Conservation (phyloP, 2,329 filamentous ascomycete genomes). For the Pseudopithomyces chartarum region DNA sequence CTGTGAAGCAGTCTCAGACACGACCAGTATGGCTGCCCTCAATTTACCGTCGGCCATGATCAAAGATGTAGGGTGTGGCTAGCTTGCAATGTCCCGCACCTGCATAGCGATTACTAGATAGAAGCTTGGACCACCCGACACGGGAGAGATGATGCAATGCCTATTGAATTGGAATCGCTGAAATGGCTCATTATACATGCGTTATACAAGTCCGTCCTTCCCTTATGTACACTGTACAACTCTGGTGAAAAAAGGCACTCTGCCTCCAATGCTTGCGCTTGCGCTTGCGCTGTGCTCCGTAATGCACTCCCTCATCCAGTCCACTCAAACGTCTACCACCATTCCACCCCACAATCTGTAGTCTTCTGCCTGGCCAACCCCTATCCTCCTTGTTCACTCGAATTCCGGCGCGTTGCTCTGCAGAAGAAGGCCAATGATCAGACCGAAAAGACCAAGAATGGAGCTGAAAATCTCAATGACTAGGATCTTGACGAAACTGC, state of each 20-base stretch:
- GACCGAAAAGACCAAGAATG: constrained; percentile 91
- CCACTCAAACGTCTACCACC: neutral
- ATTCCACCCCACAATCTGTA: neutral
- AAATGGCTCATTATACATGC: constrained; percentile 43
- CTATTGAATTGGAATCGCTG: constrained; percentile 31
- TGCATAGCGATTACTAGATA: constrained; percentile 1
- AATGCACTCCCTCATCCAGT: constrained; percentile 6
- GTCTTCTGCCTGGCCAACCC: neutral
- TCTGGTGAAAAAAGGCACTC: constrained; percentile 11
- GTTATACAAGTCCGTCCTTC: constrained; percentile 38
- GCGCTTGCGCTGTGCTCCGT: constrained; percentile 9
- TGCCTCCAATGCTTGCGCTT: constrained; percentile 19
- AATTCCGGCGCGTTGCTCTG: constrained; percentile 84
- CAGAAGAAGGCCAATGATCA: constrained; percentile 91
- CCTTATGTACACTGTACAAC: constrained; percentile 39
- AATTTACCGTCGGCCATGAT: constrained; percentile 54
- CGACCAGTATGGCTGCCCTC: constrained; percentile 77
- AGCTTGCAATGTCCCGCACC: constrained; percentile 25
- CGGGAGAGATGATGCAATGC: constrained; percentile 10
- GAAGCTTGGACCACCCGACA: constrained; percentile 25
- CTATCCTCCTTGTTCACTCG: constrained; percentile 26
- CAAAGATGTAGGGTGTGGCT: constrained; percentile 16
- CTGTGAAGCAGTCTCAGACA: constrained; percentile 86
- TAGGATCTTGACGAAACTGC: constrained; percentile 95
- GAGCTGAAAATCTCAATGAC: constrained; percentile 99